Evolutionary conservation across 108 stramenopile genomes (phyloP).

Genomic region (Seminavis robusta): DNA sequence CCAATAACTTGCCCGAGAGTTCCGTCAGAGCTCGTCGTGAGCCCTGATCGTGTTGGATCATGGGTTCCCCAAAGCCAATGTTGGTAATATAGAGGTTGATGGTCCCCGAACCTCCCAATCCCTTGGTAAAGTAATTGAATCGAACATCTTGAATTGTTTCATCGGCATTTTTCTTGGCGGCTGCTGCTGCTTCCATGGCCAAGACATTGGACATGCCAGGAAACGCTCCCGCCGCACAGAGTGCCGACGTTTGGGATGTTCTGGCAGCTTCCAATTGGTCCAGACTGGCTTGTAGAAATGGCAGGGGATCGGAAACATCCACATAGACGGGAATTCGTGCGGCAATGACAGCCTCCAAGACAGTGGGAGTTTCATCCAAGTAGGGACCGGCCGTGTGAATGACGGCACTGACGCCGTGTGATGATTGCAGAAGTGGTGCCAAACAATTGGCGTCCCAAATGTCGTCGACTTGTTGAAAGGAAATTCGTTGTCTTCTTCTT

Average conservation of each 20-base stretch:
- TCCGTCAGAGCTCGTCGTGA: constrained; percentile 19
- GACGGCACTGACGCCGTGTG: constrained; percentile 40
- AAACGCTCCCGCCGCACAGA: constrained; percentile 59
- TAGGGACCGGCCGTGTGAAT: constrained; percentile 65
- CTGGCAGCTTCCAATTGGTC: constrained; percentile 10
- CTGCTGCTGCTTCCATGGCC: constrained; percentile 42
- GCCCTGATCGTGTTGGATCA: constrained; percentile 42
- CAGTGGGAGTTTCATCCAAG: constrained; percentile 22
- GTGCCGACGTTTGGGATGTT: constrained; percentile 21
- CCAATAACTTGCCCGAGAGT: constrained; percentile 44
- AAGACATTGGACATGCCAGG: constrained; percentile 62
- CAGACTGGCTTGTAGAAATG: constrained; percentile 33
- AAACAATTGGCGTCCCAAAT: constrained; percentile 21
- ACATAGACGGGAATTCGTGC: constrained; percentile 36
- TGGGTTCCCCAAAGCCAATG: constrained; percentile 58
- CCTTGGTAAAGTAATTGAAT: constrained; percentile 65
- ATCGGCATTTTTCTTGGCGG: neutral
- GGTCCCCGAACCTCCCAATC: constrained; percentile 50
- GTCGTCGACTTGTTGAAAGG: constrained; percentile 4
- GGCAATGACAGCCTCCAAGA: constrained; percentile 15
- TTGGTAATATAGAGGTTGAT: constrained; percentile 68
- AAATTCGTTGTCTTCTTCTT: too few species aligned
- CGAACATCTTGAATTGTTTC: constrained; percentile 33
- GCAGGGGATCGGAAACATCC: constrained; percentile 55
- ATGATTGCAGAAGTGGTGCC: neutral